These are phyloP conservation scores for Skeletonema grethae DNA, from an alignment of 108 stramenopile genomes.

Conservation along the genomic window DNA sequence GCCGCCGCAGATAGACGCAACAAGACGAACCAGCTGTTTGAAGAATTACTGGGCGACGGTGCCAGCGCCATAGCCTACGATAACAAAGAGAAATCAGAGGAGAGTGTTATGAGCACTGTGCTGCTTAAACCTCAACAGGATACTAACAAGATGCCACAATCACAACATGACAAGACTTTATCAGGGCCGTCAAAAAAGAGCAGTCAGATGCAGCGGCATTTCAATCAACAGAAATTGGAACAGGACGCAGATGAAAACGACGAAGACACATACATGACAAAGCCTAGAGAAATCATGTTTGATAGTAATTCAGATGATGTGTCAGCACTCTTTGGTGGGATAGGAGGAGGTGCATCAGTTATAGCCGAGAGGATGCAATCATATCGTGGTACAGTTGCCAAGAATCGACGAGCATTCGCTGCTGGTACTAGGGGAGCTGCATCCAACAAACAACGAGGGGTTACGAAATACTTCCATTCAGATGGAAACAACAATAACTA, in stretches of 20 bases:
- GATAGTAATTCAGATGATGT: slow-evolving; percentile 28
- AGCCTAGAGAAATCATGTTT: slow-evolving; percentile 37
- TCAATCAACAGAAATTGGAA: slow-evolving; percentile 1
- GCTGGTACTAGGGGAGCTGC: not conserved
- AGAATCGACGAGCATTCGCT: slow-evolving; percentile 8
- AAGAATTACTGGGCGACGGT: slow-evolving; percentile 31
- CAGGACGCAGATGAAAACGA: slow-evolving; percentile 10
- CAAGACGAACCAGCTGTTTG: slow-evolving; percentile 13
- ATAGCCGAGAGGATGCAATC: slow-evolving; percentile 10
- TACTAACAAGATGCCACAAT: not conserved
- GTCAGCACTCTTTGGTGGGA: slow-evolving; percentile 27
- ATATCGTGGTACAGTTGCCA: not conserved
- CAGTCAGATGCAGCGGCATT: not conserved
- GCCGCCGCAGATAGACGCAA: not conserved
- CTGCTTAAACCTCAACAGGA: slow-evolving; percentile 4
- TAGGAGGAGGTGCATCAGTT: slow-evolving; percentile 16
- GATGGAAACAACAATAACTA: not conserved
- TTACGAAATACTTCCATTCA: not conserved
- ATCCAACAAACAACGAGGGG: slow-evolving; percentile 1
- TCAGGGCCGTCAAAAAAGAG: not conserved
- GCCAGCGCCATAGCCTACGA: slow-evolving; percentile 23
- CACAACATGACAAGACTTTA: not conserved
- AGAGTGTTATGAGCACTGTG: slow-evolving; percentile 35
- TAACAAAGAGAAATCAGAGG: slow-evolving; percentile 7
- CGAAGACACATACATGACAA: slow-evolving; percentile 35